Conservation (phyloP, 1,284 basidiomycete species). For the Gomphus bonarii region DNA sequence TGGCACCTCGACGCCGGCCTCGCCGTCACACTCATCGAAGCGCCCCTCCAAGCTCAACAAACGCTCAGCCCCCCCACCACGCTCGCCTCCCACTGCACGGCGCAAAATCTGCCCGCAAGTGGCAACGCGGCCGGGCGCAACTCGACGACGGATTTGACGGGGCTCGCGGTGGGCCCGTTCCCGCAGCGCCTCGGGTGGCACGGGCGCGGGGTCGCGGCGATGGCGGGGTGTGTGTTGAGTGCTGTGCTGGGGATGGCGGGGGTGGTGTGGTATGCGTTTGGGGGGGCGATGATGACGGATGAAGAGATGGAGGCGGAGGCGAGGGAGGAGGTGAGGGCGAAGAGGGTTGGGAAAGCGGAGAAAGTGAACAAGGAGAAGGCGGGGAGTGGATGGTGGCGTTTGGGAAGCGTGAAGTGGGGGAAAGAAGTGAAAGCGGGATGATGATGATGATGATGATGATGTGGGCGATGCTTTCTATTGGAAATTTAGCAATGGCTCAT, state of each 20-base stretch:
- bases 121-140: conserved; percentile 77
- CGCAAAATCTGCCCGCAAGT: conserved; percentile 43
- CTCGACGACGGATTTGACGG: conserved; percentile 51
- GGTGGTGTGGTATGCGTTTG: conserved; percentile 76
- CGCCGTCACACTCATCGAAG: conserved; percentile 69
- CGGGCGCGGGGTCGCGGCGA: conserved; percentile 69
- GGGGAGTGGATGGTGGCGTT: background rate
- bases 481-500: too few relatives aligned
- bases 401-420: background rate
- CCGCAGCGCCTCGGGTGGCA: conserved; percentile 72
- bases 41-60: conserved; percentile 54
- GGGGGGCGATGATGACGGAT: conserved; percentile 55
- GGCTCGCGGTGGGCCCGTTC: conserved; percentile 56
- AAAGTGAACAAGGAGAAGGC: conserved; percentile 11
- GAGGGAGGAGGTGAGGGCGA: conserved; percentile 39
- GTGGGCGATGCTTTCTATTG: too few relatives aligned
- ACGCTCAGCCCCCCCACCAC: conserved; percentile 22
- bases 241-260: conserved; percentile 73
- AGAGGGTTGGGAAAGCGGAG: conserved; percentile 17
- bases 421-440: background rate
- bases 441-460: too few relatives aligned
- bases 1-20: conserved; percentile 77
- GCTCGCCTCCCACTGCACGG: conserved; percentile 65
- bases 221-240: conserved; percentile 78
- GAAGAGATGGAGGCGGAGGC: conserved; percentile 71